Evolutionary conservation across 2,329 filamentous ascomycete genomes (phyloP), one percentile per base, ranked within the genome.

Genomic region (Tolypocladium tundrense): DNA sequence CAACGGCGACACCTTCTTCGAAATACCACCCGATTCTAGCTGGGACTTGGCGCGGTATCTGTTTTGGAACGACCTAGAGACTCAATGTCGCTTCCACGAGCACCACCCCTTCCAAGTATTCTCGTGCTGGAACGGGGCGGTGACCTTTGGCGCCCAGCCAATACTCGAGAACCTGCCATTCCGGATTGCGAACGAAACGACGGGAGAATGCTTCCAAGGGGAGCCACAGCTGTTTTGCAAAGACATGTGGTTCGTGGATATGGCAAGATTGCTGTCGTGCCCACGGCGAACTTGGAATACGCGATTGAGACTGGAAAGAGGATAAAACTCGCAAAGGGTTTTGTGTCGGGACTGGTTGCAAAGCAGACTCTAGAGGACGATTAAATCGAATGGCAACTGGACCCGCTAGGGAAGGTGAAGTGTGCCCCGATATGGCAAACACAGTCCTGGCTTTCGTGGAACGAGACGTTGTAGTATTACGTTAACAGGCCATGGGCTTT

Each of bases 41-140:
- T 84, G 79, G 80, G 63, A 77, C 37, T 69, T 65, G 14, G 75
- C 77, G 0, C 74, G 75, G 72, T 72, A 81, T 55, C 68, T 84
- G 6, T 84, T 86, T 63, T 80, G 77, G 73, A 79, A 79, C 62
- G 73, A 80, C 2, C 13, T 16, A 31, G 63, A 66, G 0, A 67
- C 75, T 2, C 68, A 62, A 10, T 53, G 58, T 2, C 68, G 75
- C 3, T 75, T 75, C 56, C 50, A 61, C 0, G 60, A 60, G 0
- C 66, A 70, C 31, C 66, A 69, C 19, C 81, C 83, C 0, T 79
- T 85, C 59, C 83, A 85, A 65, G 82, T 84, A 0, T 85, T 82
- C 59, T 67, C 81, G 1, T 86, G 83, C 66, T 85, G 83, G 82
- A 84, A 85, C 59, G 83, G 83, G 3, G 79, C 77, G 0, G 73